phyloP scores from a whole-genome alignment of 257 asterid species.

The Nicotiana otophora region DNA sequence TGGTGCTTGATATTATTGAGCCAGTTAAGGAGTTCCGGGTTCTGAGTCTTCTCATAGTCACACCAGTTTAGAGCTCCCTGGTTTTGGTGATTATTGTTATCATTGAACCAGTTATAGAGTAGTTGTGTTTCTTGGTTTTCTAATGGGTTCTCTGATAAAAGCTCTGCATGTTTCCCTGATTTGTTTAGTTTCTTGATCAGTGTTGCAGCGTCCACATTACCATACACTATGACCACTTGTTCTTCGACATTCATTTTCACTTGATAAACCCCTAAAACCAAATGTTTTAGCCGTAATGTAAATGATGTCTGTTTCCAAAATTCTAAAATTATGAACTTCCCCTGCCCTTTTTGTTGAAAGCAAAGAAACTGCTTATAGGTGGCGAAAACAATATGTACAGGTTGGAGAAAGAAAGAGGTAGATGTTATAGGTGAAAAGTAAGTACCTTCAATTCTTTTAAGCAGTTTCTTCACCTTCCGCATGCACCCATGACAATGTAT shows the following conservation, averaged over 20 bases:
- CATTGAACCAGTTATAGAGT: constrained; percentile 12
- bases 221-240: constrained; percentile 24
- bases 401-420: background rate
- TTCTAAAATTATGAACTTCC: background rate
- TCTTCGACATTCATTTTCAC: constrained; percentile 44
- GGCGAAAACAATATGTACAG: too few relatives aligned
- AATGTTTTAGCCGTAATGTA: background rate
- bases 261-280: constrained; percentile 42
- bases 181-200: constrained; percentile 24
- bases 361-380: background rate
- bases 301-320: background rate
- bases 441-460: constrained; percentile 49
- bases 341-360: background rate
- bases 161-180: constrained; percentile 61
- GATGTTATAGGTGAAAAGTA: background rate
- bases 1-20: constrained; percentile 9
- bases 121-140: constrained; percentile 8
- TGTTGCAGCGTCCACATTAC: constrained; percentile 33
- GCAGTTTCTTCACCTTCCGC: constrained; percentile 55
- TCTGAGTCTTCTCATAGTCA: background rate
- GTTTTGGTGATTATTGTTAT: constrained; percentile 11
- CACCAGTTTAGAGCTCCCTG: constrained; percentile 7
- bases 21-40: constrained; percentile 11
- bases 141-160: constrained; percentile 23
- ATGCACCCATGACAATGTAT: constrained; percentile 70